A percentile compares a stretch with the other conserved stretches of the same genome.
Evolutionary conservation across 176 grass and related monocot genomes (phyloP).

Genomic region (Cenchrus purpureus): DNA sequence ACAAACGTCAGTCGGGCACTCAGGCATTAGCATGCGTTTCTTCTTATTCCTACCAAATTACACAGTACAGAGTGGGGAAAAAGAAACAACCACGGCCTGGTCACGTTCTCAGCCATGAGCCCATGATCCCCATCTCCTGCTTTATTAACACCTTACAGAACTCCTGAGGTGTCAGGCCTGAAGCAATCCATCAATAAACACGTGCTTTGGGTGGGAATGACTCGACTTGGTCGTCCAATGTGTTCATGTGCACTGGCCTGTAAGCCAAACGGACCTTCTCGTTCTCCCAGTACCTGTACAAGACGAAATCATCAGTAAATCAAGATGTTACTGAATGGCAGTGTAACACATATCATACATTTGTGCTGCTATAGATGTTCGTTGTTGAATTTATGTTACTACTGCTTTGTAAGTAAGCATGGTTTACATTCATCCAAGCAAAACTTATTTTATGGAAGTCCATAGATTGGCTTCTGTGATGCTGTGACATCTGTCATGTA

Average conservation of each 20-base stretch:
- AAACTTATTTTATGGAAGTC: not conserved
- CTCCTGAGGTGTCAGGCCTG: not conserved
- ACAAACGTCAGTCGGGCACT: not conserved
- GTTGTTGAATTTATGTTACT: not conserved
- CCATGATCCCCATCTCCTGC: constrained; percentile 20
- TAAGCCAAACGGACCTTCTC: constrained; percentile 78
- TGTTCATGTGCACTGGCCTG: constrained; percentile 86
- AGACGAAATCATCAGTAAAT: constrained; percentile 7
- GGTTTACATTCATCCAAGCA: not conserved
- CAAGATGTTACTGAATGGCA: constrained; percentile 17
- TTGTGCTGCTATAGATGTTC: not conserved
- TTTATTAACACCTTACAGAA: constrained; percentile 46
- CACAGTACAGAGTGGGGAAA: not conserved
- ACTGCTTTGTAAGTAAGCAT: not conserved
- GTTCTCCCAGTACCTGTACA: constrained; percentile 79
- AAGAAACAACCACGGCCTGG: not conserved
- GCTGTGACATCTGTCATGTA: not conserved
- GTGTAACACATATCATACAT: too few relatives aligned
- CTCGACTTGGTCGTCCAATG: constrained; percentile 70
- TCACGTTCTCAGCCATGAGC: constrained; percentile 6
- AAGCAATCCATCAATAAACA: constrained; percentile 58
- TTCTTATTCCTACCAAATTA: constrained; percentile 36
- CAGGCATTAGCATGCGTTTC: constrained; percentile 15
- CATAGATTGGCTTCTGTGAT: not conserved
- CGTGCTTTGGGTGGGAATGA: constrained; percentile 87